A percentile compares a stretch with the other conserved stretches of the same genome.
These are phyloP conservation scores for Coniochaeta prunicola DNA, from an alignment of 2,329 filamentous ascomycete genomes.

Conservation along the genomic window DNA sequence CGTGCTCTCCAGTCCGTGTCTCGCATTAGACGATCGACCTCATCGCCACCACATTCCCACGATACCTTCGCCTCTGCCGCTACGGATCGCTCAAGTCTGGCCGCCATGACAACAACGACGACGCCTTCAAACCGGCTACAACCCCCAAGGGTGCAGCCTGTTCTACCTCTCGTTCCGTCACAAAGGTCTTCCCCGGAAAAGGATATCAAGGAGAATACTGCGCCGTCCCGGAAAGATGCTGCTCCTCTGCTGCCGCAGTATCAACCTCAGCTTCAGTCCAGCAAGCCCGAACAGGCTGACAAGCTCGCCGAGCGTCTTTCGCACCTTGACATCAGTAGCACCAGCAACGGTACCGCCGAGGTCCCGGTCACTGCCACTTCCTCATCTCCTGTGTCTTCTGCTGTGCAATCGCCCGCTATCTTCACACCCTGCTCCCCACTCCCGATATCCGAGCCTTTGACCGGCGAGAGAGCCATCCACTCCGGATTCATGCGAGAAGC, in stretches of 20 bases:
- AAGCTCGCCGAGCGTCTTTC: neutral
- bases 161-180: constrained; percentile 7
- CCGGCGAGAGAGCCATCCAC: constrained; percentile 33
- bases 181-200: neutral
- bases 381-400: neutral
- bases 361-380: neutral
- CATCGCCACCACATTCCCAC: neutral
- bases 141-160: constrained; percentile 9
- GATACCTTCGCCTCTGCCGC: neutral
- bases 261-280: neutral
- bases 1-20: constrained; percentile 9
- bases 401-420: neutral
- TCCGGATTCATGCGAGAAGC: constrained; percentile 74
- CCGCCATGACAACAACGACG: constrained; percentile 6
- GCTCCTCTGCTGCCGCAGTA: neutral
- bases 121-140: constrained; percentile 3
- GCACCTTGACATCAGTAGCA: neutral
- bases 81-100: constrained; percentile 3
- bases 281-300: neutral
- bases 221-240: neutral
- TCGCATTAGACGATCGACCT: constrained; percentile 4
- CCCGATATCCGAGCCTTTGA: neutral
- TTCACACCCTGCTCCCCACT: neutral
- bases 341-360: neutral
- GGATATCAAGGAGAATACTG: constrained; percentile 8